phyloP scores from a whole-genome alignment of 805 yeast species.

The Candida broadrunensis region DNA sequence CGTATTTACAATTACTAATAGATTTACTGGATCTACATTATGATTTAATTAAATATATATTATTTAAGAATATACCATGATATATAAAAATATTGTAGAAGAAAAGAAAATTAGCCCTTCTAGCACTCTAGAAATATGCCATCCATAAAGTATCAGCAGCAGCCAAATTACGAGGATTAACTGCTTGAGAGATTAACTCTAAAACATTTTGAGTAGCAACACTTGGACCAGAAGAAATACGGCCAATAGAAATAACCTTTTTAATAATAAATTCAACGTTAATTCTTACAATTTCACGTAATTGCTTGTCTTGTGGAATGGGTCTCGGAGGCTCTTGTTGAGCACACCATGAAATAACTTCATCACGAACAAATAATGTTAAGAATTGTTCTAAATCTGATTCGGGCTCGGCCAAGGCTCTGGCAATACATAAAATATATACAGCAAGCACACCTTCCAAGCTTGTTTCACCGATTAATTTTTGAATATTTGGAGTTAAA shows the following conservation, averaged over 20 bases:
- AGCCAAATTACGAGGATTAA: constrained; percentile 90
- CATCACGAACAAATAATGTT: constrained; percentile 94
- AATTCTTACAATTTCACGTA: constrained; percentile 80
- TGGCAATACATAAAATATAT: constrained; percentile 78
- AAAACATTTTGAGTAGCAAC: constrained; percentile 86
- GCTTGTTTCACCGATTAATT: constrained; percentile 89
- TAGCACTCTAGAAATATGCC: constrained; percentile 68
- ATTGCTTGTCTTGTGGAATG: constrained; percentile 76
- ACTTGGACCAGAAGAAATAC: constrained; percentile 57
- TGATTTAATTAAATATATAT: background rate
- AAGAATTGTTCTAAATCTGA: constrained; percentile 87
- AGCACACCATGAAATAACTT: constrained; percentile 89
- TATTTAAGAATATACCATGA: background rate
- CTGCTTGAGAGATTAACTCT: constrained; percentile 91
- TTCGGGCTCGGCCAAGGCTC: constrained; percentile 87
- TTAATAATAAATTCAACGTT: constrained; percentile 85
- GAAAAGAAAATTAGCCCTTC: too few species aligned
- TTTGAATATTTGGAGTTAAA: constrained; percentile 92
- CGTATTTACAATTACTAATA: background rate
- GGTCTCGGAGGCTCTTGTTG: constrained; percentile 74
- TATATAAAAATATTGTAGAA: background rate
- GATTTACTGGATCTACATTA: background rate
- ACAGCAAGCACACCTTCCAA: constrained; percentile 89
- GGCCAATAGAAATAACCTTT: constrained; percentile 70
- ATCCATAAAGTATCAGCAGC: constrained; percentile 90